Conservation (phyloP, 2,329 filamentous ascomycete species). For the Pyrenophora tritici-repentis region DNA sequence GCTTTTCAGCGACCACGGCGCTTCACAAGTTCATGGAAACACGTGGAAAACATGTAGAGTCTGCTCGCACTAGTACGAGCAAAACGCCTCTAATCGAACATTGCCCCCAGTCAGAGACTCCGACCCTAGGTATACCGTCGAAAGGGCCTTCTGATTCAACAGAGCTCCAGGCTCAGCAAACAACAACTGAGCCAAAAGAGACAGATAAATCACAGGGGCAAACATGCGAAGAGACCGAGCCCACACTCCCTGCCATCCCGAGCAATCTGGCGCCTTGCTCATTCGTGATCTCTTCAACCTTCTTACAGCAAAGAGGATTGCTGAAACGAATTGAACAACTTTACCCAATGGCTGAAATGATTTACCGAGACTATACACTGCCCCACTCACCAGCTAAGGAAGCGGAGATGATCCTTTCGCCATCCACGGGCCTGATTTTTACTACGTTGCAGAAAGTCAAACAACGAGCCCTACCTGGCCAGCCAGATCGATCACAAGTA, state of each 20-base stretch:
- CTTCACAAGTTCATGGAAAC: conserved; percentile 59
- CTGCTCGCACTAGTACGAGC: not conserved
- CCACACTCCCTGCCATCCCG: conserved; percentile 36
- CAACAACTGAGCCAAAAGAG: not conserved
- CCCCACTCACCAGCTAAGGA: conserved; percentile 52
- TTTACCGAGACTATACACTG: conserved; percentile 64
- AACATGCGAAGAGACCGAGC: not conserved
- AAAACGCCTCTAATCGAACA: not conserved
- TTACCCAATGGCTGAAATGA: conserved; percentile 57
- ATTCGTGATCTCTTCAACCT: conserved; percentile 60
- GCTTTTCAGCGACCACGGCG: conserved; percentile 51
- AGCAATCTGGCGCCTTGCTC: conserved; percentile 32
- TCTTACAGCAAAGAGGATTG: conserved; percentile 53
- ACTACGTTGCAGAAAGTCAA: conserved; percentile 74
- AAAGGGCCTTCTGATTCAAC: not conserved
- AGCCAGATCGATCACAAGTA: conserved; percentile 48
- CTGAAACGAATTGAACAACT: conserved; percentile 57
- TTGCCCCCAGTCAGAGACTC: not conserved
- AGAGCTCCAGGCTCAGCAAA: not conserved
- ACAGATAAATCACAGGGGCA: not conserved
- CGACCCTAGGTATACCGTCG: not conserved
- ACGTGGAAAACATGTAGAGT: conserved; percentile 41
- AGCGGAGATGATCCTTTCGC: conserved; percentile 75
- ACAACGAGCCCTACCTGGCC: conserved; percentile 72
- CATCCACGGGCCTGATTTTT: conserved; percentile 69